Evolutionary conservation across 495 filamentous ascomycete species (phyloP).

Genomic region (Xylaria telfairii): DNA sequence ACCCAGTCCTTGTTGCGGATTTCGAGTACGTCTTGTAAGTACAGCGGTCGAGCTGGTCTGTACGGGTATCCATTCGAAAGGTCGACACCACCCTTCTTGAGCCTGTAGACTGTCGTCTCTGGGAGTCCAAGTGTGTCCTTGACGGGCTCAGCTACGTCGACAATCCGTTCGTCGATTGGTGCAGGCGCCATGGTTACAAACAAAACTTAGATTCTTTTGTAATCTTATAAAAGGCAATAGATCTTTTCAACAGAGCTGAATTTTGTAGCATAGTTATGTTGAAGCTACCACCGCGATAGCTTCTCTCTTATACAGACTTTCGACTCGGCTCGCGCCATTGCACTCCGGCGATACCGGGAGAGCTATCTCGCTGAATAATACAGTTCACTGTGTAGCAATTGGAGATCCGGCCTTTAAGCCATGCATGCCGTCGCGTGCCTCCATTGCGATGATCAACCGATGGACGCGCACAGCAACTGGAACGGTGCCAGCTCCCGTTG

Average conservation of each 20-base stretch:
- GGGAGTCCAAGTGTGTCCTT: constrained; percentile 69
- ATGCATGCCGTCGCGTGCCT: constrained; percentile 15
- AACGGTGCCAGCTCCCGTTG: constrained; percentile 9
- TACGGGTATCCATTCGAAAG: constrained; percentile 71
- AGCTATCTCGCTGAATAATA: constrained; percentile 16
- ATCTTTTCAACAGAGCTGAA: not conserved
- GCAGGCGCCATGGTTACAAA: constrained; percentile 45
- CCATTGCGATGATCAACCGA: not conserved
- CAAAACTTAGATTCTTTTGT: not conserved
- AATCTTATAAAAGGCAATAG: not conserved
- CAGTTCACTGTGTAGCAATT: not conserved
- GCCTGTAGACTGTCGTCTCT: constrained; percentile 55
- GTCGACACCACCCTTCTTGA: constrained; percentile 69
- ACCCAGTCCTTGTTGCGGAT: constrained; percentile 64
- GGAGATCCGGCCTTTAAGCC: not conserved
- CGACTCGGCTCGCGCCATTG: not conserved
- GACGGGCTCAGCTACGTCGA: constrained; percentile 62
- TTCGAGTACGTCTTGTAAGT: constrained; percentile 68
- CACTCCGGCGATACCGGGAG: constrained; percentile 9
- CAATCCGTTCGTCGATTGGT: constrained; percentile 65
- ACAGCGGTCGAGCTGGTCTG: constrained; percentile 67
- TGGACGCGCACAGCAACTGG: not conserved
- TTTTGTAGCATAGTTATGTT: not conserved
- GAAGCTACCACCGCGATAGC: not conserved
- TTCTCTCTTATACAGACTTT: constrained; percentile 15